Base-by-base conservation (phyloP, 2,329 filamentous ascomycete species). In the Cryoendolithus antarcticus region DNA sequence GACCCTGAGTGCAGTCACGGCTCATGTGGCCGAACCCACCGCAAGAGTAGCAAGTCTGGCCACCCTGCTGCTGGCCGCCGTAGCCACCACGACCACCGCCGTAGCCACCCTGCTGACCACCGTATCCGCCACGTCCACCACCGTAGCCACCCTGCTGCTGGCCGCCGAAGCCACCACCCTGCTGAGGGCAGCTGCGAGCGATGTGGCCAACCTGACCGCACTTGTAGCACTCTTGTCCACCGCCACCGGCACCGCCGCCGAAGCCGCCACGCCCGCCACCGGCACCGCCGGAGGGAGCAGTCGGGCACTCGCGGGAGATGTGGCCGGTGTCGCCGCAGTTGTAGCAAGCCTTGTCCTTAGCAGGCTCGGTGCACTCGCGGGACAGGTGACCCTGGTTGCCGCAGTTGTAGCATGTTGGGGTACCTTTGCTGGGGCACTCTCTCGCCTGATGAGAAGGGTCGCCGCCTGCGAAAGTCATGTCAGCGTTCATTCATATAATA, bases 31-130 rank as follows among this genome's bases (percentile, higher is more conserved):
- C 89, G 61, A 86, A 88, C 51, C 91, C 91, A 55, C 91, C 91
- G 70, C 91, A 96, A 34, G 86, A 93, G 75, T 95, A 98, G 80
- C 91, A 96, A 54, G 86, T 95, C 72, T 89, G 86, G 57, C 77
- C 72, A 45, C 66, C 62, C 15, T 35, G 33, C 35, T 56, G 50
- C 46, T 71, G 63, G 38, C 59, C 57, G 44, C 54, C 60, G 39
- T 58, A 67, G 51, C 69, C 67, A 47, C 71, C 60, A 34, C 58
- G 66, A 51, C 68, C 67, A 45, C 71, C 60, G 46, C 57, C 56
- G 44, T 56, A 57, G 39, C 65, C 63, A 42, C 64, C 61, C 44
- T 61, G 59, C 48, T 62, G 62, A 37, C 63, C 62, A 44, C 64
- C 62, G 46, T 62, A 61, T 47, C 65, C 65, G 50, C 64, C 65